Conservation (phyloP, 768 basidiomycete species). For the Boletus coccyginus region DNA sequence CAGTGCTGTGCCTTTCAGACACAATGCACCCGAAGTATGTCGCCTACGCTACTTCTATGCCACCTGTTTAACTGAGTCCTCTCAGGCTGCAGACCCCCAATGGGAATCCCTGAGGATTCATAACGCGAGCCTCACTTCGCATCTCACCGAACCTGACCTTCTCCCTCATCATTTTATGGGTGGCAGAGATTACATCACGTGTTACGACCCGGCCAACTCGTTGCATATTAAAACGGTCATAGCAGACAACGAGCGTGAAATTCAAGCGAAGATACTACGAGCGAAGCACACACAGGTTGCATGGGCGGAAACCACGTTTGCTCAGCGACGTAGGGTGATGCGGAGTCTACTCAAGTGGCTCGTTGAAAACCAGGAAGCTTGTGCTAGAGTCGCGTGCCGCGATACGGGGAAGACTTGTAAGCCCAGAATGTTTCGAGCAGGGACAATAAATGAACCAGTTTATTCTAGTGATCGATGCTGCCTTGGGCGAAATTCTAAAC, state of each 20-base stretch:
- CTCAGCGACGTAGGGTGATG: conserved; percentile 77
- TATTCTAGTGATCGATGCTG: conserved; percentile 81
- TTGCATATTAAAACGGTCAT: conserved; percentile 76
- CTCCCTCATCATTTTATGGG: conserved; percentile 45
- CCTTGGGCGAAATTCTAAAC: conserved; percentile 92
- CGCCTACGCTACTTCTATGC: background rate
- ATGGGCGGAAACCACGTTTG: conserved; percentile 79
- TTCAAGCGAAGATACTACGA: conserved; percentile 62
- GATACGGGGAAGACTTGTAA: conserved; percentile 94
- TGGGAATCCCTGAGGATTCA: conserved; percentile 55
- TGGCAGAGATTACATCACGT: conserved; percentile 74
- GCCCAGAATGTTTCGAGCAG: conserved; percentile 26
- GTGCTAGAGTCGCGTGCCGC: conserved; percentile 84
- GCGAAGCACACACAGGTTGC: conserved; percentile 64
- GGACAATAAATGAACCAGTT: background rate
- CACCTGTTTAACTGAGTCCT: conserved; percentile 15
- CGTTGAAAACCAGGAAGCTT: conserved; percentile 83
- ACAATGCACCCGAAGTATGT: conserved; percentile 56
- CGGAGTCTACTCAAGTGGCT: conserved; percentile 90
- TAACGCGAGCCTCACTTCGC: conserved; percentile 63
- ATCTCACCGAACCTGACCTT: conserved; percentile 53
- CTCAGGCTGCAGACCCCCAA: conserved; percentile 54
- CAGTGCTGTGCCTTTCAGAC: conserved; percentile 66
- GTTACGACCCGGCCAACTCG: conserved; percentile 88
- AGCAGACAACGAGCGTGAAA: conserved; percentile 72